Evolutionary conservation across 495 filamentous ascomycete species (phyloP), one percentile per base, ranked within the genome.

Genomic region (Clavariopsis aquatica): DNA sequence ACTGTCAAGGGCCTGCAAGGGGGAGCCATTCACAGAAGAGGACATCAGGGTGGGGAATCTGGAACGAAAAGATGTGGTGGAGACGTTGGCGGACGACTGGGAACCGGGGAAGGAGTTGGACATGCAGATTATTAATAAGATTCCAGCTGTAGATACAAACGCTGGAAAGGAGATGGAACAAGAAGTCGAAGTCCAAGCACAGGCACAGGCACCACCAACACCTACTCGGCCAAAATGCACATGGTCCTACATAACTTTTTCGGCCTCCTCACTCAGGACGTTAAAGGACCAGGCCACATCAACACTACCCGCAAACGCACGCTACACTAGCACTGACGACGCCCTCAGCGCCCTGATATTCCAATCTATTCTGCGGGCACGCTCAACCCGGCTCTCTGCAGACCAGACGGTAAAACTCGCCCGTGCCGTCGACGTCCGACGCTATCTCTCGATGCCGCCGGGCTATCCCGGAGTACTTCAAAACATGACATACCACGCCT

Each of bases 401-500:
- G 46, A 60, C 15, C 31, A 57, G 6, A 71, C 72, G 43, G 78
- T 74, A 7, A 52, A n/a, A 53, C 75, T 84, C 22, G 75, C 78
- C 9, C 81, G 84, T 13, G 80, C 82, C 19, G 76, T 86, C n/a
- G 76, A 85, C 71, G 71, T 75, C 20, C 80, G 84, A 20, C 72
- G 68, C 13, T 75, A 75, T 45, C 66, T 86, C 1, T 61, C 69
- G 20, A 71, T 85, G 43, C 69, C 82, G 1, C 6, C 47, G 10
- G 69, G 64, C 9, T 85, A 84, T 45, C 76, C 76, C 1, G 83
- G 83, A 1, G 43, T 61, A 4, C 27, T 61, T 15, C 46, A 52
- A 24, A 61, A 61, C 29, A 61, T 61, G 58, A 36, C 81, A 51
- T 81, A 77, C 64, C 72, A 79, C 70, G 75, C 77, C 17, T 79